These are phyloP conservation scores for Pichia phayaonensis DNA, from an alignment of 805 yeast genomes.

Conservation along the genomic window DNA sequence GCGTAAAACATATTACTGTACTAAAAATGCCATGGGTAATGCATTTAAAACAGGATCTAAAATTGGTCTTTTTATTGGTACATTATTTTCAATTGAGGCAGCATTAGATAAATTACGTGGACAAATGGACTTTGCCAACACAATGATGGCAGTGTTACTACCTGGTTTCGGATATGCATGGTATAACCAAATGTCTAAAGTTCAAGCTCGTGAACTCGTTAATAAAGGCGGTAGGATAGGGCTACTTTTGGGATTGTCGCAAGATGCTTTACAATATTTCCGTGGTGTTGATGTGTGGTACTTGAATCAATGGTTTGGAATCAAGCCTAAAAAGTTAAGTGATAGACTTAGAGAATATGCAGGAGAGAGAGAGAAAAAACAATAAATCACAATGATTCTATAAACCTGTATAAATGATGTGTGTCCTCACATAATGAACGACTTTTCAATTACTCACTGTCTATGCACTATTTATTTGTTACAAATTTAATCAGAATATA, in stretches of 20 bases:
- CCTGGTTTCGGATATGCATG: conserved; percentile 48
- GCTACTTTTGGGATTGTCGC: conserved; percentile 50
- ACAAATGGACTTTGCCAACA: conserved; percentile 48
- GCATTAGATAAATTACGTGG: conserved; percentile 46
- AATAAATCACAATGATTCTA: not conserved
- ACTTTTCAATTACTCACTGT: no score
- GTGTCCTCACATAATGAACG: no score
- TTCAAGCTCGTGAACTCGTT: conserved; percentile 36
- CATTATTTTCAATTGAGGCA: conserved; percentile 57
- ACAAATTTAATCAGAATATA: conserved; percentile 1
- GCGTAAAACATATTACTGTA: conserved; percentile 68
- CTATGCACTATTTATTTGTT: no score
- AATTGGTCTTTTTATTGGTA: conserved; percentile 37
- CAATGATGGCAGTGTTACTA: conserved; percentile 48
- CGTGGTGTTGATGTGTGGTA: conserved; percentile 69
- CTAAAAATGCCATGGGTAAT: conserved; percentile 42
- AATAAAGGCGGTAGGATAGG: conserved; percentile 55
- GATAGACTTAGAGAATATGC: conserved; percentile 15
- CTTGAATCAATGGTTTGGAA: conserved; percentile 27
- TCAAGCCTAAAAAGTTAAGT: conserved; percentile 19
- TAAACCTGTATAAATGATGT: not conserved
- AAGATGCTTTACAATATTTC: conserved; percentile 51
- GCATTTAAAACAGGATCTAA: conserved; percentile 40
- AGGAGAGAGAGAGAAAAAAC: not conserved
- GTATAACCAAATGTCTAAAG: conserved; percentile 33